Evolutionary conservation across 2,329 filamentous ascomycete species (phyloP).

Genomic region (Magnaporthiopsis poae): DNA sequence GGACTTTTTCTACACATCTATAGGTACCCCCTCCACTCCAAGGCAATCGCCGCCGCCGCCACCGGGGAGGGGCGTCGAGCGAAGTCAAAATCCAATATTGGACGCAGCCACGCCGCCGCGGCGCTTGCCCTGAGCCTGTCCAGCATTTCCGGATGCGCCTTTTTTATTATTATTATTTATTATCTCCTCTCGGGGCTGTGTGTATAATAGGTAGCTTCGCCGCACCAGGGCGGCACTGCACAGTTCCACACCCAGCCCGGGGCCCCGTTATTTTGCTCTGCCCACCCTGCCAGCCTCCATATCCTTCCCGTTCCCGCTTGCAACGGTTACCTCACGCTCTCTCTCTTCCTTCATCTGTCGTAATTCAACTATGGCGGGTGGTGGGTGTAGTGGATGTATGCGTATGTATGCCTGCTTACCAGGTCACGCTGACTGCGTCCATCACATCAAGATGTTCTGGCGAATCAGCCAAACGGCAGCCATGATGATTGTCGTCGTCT

Average conservation of each 20-base stretch:
- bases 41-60: no score
- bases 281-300: not conserved
- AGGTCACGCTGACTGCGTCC: not conserved
- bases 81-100: not conserved
- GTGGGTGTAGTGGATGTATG: no score
- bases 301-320: conserved; percentile 4
- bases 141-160: not conserved
- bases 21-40: no score
- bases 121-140: not conserved
- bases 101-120: not conserved
- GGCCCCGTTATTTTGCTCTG: not conserved
- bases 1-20: not conserved
- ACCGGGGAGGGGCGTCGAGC: not conserved
- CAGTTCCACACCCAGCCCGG: not conserved
- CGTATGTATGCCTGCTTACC: not conserved
- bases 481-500: not conserved
- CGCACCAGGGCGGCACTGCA: not conserved
- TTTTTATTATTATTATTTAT: not conserved
- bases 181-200: no score
- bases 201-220: no score
- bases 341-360: not conserved
- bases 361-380: not conserved
- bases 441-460: not conserved
- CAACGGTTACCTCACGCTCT: not conserved
- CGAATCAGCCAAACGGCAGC: not conserved